Evolutionary conservation across 1,284 basidiomycete species (phyloP).

Genomic region (Apiotrichum veenhuisii): DNA sequence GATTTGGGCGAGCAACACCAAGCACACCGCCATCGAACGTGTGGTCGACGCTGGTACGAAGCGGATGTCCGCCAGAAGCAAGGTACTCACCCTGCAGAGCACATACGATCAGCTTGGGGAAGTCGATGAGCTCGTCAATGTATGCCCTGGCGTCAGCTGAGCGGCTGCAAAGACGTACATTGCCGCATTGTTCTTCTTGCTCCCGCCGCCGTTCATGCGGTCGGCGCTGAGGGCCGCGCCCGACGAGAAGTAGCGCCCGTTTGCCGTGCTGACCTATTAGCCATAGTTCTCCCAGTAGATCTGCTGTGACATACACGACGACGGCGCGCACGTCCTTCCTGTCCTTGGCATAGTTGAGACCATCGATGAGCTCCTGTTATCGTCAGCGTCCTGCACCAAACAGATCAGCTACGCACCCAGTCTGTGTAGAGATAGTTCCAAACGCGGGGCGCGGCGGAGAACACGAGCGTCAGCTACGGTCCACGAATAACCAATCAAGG

Average conservation of each 20-base stretch:
- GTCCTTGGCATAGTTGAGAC: constrained; percentile 16
- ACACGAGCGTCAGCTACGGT: not conserved
- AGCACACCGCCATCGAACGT: no score
- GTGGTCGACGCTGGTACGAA: no score
- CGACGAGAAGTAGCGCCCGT: constrained; percentile 18
- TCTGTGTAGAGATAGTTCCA: not conserved
- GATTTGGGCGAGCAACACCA: not conserved
- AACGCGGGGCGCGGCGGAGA: not conserved
- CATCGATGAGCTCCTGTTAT: constrained; percentile 17
- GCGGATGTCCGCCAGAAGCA: no score
- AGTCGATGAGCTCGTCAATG: constrained; percentile 19
- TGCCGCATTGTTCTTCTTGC: constrained; percentile 2
- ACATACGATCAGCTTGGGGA: constrained; percentile 19
- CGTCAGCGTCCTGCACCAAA: not conserved
- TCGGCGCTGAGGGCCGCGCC: constrained; percentile 12
- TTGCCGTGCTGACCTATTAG: constrained; percentile 7
- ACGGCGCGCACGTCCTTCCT: constrained; percentile 16
- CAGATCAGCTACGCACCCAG: not conserved
- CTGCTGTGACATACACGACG: constrained; percentile 7
- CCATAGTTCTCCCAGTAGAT: not conserved
- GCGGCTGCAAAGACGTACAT: not conserved
- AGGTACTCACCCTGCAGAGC: constrained; percentile 14
- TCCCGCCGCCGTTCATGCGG: constrained; percentile 4
- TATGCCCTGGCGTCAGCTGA: constrained; percentile 9
- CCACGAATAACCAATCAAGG: not conserved